Base-by-base conservation (phyloP, 306 rosid genomes). In the Cicer judaicum region DNA sequence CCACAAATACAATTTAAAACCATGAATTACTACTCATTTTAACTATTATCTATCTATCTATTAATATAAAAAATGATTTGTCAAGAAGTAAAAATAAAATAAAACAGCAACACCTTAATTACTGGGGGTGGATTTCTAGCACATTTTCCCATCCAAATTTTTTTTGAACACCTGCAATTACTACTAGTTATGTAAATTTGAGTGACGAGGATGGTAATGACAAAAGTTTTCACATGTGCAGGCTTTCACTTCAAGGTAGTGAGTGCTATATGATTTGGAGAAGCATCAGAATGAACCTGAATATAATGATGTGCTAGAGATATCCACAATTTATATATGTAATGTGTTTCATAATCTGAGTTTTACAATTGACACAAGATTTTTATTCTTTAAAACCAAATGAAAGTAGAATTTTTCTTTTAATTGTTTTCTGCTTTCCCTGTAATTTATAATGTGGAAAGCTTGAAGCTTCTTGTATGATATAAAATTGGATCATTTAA, bases 231-330 rank as follows among this genome's bases (percentile, higher is more conserved):
- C 43, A 7, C 44, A 4, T 48, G 4, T 76, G 90, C 89, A 90
- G 91, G 91, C 93, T 54, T 87, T 90, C 84, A 87, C 85, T 14
- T 85, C 88, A 16, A 77, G 70, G 1, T 88, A 75, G 70, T 60
- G 69, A 29, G 36, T 29, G 36, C 36, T 29, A 18, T 56, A 36
- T 0, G 64, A 54, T 12, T 21, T 40, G 63, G 70, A 64, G 62
- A 55, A 64, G 65, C 12, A 8, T 50, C 41, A 12, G 21, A 72
- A 72, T 50, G 74, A 72, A 38, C 21, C 13, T 18, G 49, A 39
- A 34, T 14, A 29, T 14, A 29, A 48, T 68, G 38, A 2, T 53
- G 39, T 43, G 9, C 14, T 68, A 59, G 54, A 57, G 70, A 40
- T 16, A n/a, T 72, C 36, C 43, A 24, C 2, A 2, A 2, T 2